A percentile compares a stretch with the other conserved stretches of the same genome.
These are phyloP conservation scores for Agrostemma githago DNA, from an alignment of 148 eudicot genomes.

Conservation along the genomic window DNA sequence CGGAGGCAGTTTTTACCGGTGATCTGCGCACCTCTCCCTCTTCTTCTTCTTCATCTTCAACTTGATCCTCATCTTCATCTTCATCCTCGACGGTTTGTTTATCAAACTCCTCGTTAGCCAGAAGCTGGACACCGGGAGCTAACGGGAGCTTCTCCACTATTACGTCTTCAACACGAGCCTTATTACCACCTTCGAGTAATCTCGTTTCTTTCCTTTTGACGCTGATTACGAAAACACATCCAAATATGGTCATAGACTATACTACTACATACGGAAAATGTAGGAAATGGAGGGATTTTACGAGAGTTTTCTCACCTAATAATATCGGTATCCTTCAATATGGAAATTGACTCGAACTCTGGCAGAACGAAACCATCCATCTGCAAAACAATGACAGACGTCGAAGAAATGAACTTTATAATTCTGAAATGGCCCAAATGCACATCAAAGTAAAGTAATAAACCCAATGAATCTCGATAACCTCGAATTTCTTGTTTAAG, in stretches of 20 bases:
- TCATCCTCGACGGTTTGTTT: constrained; percentile 47
- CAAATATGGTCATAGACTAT: background rate
- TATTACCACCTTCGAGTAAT: constrained; percentile 17
- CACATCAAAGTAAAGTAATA: background rate
- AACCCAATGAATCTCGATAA: background rate
- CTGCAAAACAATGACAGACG: constrained; percentile 38
- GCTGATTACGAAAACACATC: constrained; percentile 31
- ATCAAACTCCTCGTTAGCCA: constrained; percentile 59
- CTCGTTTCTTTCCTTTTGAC: constrained; percentile 51
- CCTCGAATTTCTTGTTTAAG: too few species aligned
- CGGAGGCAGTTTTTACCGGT: constrained; percentile 25
- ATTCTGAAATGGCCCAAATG: background rate
- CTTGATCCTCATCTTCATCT: constrained; percentile 44
- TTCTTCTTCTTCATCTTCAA: constrained; percentile 43
- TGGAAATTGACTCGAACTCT: constrained; percentile 58
- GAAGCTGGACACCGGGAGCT: constrained; percentile 37
- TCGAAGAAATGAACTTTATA: background rate
- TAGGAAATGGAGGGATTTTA: constrained; percentile 1
- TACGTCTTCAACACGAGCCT: constrained; percentile 28
- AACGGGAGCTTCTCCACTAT: constrained; percentile 39
- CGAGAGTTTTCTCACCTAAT: constrained; percentile 48
- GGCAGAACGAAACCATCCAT: constrained; percentile 89
- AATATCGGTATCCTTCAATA: constrained; percentile 74
- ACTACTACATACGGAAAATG: constrained; percentile 4
- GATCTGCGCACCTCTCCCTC: constrained; percentile 19